Conservation (phyloP, 2,329 filamentous ascomycete species). For the Ascochyta fabae region DNA sequence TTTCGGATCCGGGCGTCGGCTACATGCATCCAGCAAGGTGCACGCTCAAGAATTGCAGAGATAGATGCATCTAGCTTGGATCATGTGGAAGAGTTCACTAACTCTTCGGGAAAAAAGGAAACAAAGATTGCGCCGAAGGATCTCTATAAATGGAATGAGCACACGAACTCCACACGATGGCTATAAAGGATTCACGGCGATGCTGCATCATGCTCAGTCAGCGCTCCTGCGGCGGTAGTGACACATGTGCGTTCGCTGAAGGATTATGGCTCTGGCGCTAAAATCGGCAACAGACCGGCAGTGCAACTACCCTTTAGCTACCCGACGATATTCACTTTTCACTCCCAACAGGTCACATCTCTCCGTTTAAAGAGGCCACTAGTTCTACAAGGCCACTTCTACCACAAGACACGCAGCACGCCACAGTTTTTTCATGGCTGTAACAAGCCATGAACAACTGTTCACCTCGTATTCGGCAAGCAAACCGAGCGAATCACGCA, state of each 20-base stretch:
- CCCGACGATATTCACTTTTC: neutral
- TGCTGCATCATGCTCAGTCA: neutral
- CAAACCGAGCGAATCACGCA: neutral
- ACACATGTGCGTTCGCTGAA: neutral
- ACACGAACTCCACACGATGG: neutral
- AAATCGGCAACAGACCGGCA: neutral
- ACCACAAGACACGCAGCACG: neutral
- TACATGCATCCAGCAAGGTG: neutral
- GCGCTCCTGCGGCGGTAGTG: neutral
- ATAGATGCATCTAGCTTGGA: neutral
- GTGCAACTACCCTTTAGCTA: neutral
- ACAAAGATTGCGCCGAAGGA: neutral
- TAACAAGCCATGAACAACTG: neutral
- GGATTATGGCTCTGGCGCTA: constrained; percentile 1
- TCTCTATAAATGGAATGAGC: neutral
- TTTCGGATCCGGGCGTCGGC: neutral
- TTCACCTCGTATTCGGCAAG: neutral
- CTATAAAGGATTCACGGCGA: neutral
- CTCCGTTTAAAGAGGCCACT: neutral
- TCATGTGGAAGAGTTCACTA: neutral
- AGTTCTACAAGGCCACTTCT: neutral
- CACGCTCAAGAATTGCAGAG: neutral
- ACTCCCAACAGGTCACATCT: neutral
- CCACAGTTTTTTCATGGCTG: neutral
- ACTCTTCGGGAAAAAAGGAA: neutral